These are phyloP conservation scores for Knufia fluminis DNA, from an alignment of 2,329 filamentous ascomycete genomes.

Conservation along the genomic window DNA sequence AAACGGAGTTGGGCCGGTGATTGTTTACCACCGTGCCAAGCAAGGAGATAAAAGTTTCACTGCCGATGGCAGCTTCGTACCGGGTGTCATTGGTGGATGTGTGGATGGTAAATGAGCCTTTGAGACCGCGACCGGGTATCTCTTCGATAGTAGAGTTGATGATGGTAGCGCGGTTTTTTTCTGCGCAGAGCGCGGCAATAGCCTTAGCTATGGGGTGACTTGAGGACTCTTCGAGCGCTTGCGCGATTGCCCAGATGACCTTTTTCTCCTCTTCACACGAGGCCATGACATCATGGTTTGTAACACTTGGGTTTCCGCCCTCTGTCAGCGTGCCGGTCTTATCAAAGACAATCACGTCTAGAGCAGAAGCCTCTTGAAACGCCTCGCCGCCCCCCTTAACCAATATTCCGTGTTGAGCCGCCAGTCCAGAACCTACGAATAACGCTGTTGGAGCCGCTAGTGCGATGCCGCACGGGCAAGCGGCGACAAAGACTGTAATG, in stretches of 20 bases:
- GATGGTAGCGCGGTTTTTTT: conserved; percentile 36
- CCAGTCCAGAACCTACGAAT: conserved; percentile 93
- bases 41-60: no score
- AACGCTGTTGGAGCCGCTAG: conserved; percentile 91
- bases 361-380: conserved; percentile 76
- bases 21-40: no score
- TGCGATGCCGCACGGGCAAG: conserved; percentile 91
- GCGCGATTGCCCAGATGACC: neutral
- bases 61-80: conserved; percentile 13
- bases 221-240: conserved; percentile 67
- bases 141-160: conserved; percentile 75
- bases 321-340: conserved; percentile 93
- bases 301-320: conserved; percentile 52
- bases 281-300: conserved; percentile 8
- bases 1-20: no score
- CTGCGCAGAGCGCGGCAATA: conserved; percentile 56
- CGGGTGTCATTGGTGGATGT: neutral
- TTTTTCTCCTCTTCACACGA: conserved; percentile 5
- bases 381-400: conserved; percentile 92
- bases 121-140: conserved; percentile 81
- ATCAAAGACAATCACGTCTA: conserved; percentile 83
- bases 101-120: conserved; percentile 61
- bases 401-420: conserved; percentile 86
- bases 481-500: conserved; percentile 96
- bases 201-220: conserved; percentile 91